Base-by-base conservation (phyloP, 345 rosid species). In the Trapa incisa region DNA sequence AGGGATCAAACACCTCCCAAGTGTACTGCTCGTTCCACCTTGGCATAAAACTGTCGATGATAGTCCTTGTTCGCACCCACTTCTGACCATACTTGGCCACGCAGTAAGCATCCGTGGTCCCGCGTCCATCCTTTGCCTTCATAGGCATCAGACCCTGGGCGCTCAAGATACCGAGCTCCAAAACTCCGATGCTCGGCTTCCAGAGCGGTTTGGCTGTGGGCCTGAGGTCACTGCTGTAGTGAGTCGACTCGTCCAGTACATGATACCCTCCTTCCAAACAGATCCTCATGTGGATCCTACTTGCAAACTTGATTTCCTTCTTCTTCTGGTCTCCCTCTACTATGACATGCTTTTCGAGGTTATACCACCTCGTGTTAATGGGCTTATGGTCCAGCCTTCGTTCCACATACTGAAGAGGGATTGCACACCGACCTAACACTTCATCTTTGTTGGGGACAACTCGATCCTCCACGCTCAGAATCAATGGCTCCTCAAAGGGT, bases 231-330 rank as follows among this genome's bases (percentile, higher is more conserved):
- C 87, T 81, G 61, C 81, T 76, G 71, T 80, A 70, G 47, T 70
- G 67, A 0, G 82, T 76, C 4, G 87, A 74, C 66, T 83, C 90
- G 14, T 83, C 86, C 10, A 85, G 67, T 43, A 85, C 90, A 58
- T 85, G 86, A 67, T 85, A 85, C 42, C 81, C 83, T 17, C 87
- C 87, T 6, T 85, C 90, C 16, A 85, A 71, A 69, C 70, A 83
- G 8, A 79, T 72, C 6, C 74, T 71, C n/a, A 75, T 29, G 57
- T 67, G 86, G 53, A 83, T 68, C 71, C 81, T 68, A 32, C 73
- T 77, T 3, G 84, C 81, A 60, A 78, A 78, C 17, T 70, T 85
- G 56, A 36, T 75, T 47, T 72, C 79, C 36, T 64, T 64, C 75
- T 68, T 75, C 53, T 68, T 76, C 74, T 66, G 72, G 5, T 69